Conservation (phyloP, 2,329 filamentous ascomycete species). For the Ceratocystis lukuohia region DNA sequence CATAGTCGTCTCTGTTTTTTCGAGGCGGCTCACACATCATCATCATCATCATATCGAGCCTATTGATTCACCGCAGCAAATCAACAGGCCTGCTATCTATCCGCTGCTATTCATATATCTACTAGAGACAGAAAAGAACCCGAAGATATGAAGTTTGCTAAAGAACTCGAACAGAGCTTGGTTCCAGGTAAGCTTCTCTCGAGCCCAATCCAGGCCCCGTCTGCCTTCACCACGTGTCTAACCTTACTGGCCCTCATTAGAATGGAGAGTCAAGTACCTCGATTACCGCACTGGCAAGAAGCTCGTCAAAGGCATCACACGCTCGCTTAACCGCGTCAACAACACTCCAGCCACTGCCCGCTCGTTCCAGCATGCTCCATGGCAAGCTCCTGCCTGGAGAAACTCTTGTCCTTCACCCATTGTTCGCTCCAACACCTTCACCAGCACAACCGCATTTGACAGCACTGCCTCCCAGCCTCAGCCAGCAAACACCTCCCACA, state of each 20-base stretch:
- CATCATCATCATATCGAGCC: neutral
- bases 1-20: neutral
- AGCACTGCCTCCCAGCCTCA: neutral
- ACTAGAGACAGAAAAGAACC: neutral
- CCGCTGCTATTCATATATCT: neutral
- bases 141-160: conserved; percentile 50
- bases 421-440: conserved; percentile 23
- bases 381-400: conserved; percentile 20
- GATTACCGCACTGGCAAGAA: conserved; percentile 96
- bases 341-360: conserved; percentile 31
- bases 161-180: conserved; percentile 73
- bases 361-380: neutral
- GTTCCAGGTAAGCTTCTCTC: conserved; percentile 50
- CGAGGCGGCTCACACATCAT: neutral
- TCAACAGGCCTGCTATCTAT: neutral
- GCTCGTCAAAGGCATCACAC: conserved; percentile 68
- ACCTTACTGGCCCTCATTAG: conserved; percentile 26
- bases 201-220: neutral
- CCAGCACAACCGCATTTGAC: neutral
- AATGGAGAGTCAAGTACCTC: conserved; percentile 90
- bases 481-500: neutral
- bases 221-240: conserved; percentile 5
- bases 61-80: neutral
- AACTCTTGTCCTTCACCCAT: conserved; percentile 25
- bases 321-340: conserved; percentile 53